phyloP scores from a whole-genome alignment of 1,284 basidiomycete species.

The Ustilago hordei region DNA sequence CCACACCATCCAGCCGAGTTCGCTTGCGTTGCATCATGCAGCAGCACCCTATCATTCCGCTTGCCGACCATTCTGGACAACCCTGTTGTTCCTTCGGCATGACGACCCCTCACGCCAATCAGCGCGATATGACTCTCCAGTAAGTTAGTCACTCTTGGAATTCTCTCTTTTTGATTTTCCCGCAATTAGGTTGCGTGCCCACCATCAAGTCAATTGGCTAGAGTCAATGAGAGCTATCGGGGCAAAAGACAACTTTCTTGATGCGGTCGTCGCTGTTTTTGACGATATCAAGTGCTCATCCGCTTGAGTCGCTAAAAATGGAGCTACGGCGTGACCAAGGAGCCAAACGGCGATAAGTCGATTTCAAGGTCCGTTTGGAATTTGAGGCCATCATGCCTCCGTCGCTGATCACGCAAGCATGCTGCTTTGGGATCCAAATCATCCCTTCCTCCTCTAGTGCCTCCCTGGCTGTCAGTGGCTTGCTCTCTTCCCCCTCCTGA shows the following conservation, averaged over 20 bases:
- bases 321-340: background rate
- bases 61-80: background rate
- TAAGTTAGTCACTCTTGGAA: background rate
- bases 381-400: slow-evolving; percentile 6
- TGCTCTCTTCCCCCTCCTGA: slow-evolving; percentile 2
- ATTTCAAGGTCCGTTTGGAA: slow-evolving; percentile 28
- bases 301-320: background rate
- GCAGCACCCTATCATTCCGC: slow-evolving; percentile 1
- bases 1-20: slow-evolving; percentile 14
- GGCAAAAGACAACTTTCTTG: background rate
- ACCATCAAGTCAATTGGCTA: too few species aligned
- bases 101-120: background rate
- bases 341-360: slow-evolving; percentile 17
- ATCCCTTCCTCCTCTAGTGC: background rate
- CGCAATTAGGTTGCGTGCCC: background rate
- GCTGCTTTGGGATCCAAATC: background rate
- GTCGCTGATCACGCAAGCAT: slow-evolving; percentile 34
- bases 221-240: too few species aligned
- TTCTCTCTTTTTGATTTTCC: background rate
- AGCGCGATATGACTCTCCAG: background rate
- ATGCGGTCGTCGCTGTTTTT: background rate
- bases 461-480: background rate
- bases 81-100: background rate
- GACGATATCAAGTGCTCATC: background rate
- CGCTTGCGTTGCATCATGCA: slow-evolving; percentile 11